These are phyloP conservation scores for Xylaria hypoxylon DNA, from an alignment of 2,329 filamentous ascomycete species.

Conservation along the genomic window DNA sequence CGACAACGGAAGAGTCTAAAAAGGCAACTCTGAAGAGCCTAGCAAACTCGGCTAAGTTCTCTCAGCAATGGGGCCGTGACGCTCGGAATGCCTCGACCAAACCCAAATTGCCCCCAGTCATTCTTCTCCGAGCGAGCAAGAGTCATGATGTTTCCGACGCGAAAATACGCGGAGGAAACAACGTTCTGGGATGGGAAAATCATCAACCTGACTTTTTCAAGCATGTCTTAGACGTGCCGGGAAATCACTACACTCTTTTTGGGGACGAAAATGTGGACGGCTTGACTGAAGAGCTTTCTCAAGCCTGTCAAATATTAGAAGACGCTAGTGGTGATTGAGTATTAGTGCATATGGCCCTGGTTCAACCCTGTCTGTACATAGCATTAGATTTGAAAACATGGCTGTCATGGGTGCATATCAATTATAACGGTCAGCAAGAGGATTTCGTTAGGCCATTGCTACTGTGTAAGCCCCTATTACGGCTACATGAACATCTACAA, in stretches of 20 bases:
- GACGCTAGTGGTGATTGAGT: background rate
- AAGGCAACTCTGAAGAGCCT: constrained; percentile 17
- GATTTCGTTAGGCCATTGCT: background rate
- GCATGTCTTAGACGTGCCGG: constrained; percentile 14
- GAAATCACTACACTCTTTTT: constrained; percentile 21
- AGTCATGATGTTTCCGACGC: constrained; percentile 14
- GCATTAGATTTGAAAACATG: background rate
- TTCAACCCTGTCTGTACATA: background rate
- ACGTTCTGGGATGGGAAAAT: constrained; percentile 17
- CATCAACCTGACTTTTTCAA: constrained; percentile 2
- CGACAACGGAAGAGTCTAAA: constrained; percentile 28
- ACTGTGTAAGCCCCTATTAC: background rate
- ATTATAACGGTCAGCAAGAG: background rate
- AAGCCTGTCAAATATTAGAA: constrained; percentile 24
- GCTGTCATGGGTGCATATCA: background rate
- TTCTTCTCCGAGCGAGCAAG: constrained; percentile 22
- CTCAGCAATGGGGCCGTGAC: constrained; percentile 21
- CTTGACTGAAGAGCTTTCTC: constrained; percentile 15
- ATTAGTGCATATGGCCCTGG: background rate
- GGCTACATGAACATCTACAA: background rate
- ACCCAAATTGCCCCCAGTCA: constrained; percentile 12
- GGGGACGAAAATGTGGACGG: constrained; percentile 19
- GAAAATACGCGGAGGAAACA: constrained; percentile 5
- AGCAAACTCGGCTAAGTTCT: constrained; percentile 21
- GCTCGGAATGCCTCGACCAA: background rate